These are phyloP conservation scores for Macrophomina phaseolina DNA, from an alignment of 2,329 filamentous ascomycete species.

Conservation along the genomic window DNA sequence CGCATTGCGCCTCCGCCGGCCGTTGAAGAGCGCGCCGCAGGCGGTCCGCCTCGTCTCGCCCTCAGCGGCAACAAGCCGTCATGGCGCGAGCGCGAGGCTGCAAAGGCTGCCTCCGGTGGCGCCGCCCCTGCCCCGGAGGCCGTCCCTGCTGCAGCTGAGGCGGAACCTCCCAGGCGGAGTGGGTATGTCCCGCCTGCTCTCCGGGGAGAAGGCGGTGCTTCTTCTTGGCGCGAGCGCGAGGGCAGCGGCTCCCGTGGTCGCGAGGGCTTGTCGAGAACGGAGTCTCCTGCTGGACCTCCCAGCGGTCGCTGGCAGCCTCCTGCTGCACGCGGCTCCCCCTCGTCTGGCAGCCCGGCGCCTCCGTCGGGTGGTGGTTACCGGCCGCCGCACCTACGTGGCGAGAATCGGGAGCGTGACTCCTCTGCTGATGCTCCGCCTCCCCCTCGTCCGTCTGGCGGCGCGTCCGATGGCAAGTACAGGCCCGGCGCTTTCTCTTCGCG, in stretches of 20 bases:
- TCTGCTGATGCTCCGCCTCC: slow-evolving; percentile 26
- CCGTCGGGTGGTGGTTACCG: slow-evolving; percentile 21
- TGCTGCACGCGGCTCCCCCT: slow-evolving; percentile 12
- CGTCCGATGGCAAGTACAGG: slow-evolving; percentile 47
- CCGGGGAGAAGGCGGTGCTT: slow-evolving; percentile 42
- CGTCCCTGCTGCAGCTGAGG: slow-evolving; percentile 43
- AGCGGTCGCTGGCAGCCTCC: slow-evolving; percentile 31
- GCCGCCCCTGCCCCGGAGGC: slow-evolving; percentile 36
- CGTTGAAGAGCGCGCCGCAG: slow-evolving; percentile 39
- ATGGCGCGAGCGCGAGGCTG: slow-evolving; percentile 76
- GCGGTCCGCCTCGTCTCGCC: slow-evolving; percentile 65
- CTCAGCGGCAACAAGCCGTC: slow-evolving; percentile 68
- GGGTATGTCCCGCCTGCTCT: slow-evolving; percentile 56
- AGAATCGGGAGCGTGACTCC: slow-evolving; percentile 26
- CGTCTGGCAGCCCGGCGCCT: slow-evolving; percentile 22
- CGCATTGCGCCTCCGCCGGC: slow-evolving; percentile 41
- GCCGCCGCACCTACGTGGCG: slow-evolving; percentile 28
- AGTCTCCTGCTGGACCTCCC: slow-evolving; percentile 38
- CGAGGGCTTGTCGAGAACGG: slow-evolving; percentile 34
- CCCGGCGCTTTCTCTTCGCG: slow-evolving; percentile 42
- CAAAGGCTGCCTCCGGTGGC: slow-evolving; percentile 40
- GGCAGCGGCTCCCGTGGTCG: slow-evolving; percentile 39
- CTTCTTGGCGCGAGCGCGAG: slow-evolving; percentile 47
- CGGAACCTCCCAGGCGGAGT: slow-evolving; percentile 42
- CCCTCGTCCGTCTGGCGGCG: slow-evolving; percentile 8